Base-by-base conservation (phyloP, 805 yeast species). In the Candida suzukii region DNA sequence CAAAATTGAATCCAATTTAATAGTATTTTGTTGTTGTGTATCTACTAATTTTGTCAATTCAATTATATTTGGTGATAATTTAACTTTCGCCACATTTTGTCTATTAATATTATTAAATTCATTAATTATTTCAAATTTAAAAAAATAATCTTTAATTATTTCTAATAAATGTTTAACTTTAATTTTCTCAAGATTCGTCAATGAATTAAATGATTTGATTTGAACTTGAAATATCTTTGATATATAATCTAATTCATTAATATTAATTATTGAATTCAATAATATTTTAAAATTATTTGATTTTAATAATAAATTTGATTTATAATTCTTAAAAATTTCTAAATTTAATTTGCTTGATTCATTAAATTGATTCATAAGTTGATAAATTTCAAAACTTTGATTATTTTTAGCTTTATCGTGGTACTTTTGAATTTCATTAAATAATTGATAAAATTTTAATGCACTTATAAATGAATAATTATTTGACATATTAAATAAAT, bases 401-500 rank as follows among this genome's bases (percentile, higher is more conserved):
- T 9, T 16, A 7, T 31, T 31, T 28, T 42, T 46, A 12, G 39
- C 21, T 32, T 30, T 26, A 38, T 41, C 31, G n/a, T 45, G 38
- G 20, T 43, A 48, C 41, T 44, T 76, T 19, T 68, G 68, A 33
- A 76, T 67, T 48, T 81, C 88, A 52, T 80, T 74, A 61, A 83
- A 88, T 41, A 74, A 60, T 17, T 72, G 67, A 70, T 76, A 83
- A 47, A 79, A 76, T 41, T 79, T 83, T 52, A 83, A 54, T 0
- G 80, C 75, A 0, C 80, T 75, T 18, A 73, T 63, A 0, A 80
- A 18, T 12, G 35, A 31, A 19, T 31, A 31, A 5, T 3, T 7
- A 18, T 19, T 31, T 4, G 20, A n/a, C 21, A 31, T 6, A 18
- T 19, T 31, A n/a, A 31, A 31, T 31, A 31, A 19, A 19, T 31